Evolutionary conservation across 345 rosid species (phyloP), one percentile per base, ranked within the genome.

Genomic region (Nephelium lappaceum): DNA sequence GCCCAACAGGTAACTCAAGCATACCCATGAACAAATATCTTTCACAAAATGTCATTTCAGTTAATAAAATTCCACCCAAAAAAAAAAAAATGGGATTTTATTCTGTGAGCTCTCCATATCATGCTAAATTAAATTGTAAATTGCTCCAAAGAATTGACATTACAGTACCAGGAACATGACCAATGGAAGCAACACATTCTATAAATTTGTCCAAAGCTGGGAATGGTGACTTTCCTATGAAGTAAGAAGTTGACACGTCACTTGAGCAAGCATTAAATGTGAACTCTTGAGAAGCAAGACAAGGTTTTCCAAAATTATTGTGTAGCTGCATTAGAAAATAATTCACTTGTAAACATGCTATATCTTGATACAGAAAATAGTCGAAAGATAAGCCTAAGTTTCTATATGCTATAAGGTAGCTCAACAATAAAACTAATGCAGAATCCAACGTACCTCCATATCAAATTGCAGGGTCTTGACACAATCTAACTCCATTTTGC

Each of bases 401-500:
- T 45, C 45, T 45, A 16, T 31, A 74, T 15, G n/a, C 27, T 27
- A 62, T 11, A 42, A 76, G 69, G 64, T 42, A 47, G 74, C 41
- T 25, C 36, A 58, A 62, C 47, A n/a, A 51, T 63, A 67, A 78
- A 81, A 84, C 78, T 65, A 63, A 38, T 38, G 49, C 74, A 49
- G 73, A 73, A 73, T 41, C 76, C 39, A 71, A 68, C 16, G 65
- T 83, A 96, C 98, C 97, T 94, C 97, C 18, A 98, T 92, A 79
- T 96, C 95, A 78, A 94, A 96, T 66, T 86, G 94, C 82, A 94
- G 89, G 71, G 91, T 93, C 88, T 90, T 96, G 75, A 88, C 91
- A 80, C 97, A 96, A 78, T 93, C 98, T 79, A 89, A 79, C 82
- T 94, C 98, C 91, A 91, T 81, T 85, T 89, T 93, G 92, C 97